Base-by-base conservation (phyloP, 2,329 filamentous ascomycete genomes). In the Bipolaris oryzae region DNA sequence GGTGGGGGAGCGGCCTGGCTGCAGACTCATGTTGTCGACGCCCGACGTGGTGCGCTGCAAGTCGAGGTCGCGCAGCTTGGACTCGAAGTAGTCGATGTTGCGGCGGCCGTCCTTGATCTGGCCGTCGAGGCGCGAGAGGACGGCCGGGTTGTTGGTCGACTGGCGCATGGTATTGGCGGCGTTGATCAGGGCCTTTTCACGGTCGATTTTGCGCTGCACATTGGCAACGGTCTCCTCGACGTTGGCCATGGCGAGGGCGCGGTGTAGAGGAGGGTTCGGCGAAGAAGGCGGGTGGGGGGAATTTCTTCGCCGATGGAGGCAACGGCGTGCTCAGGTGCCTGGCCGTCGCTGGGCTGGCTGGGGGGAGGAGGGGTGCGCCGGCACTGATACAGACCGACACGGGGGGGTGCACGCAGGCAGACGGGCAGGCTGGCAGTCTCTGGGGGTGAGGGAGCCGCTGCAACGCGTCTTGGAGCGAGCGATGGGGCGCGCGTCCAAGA, bases 181-280 rank as follows among this genome's bases (percentile, higher is more conserved):
- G 78, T 90, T 90, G 83, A 99, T 95, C 74, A 98, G 88, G 71
- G 89, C 90, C 84, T 93, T 94, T 80, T 99, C 95, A 77, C 94
- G 89, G 83, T 97, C 92, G 79, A 99, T 98, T 89, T 99, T 98
- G 82, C 89, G 90, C 81, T 90, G 87, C 80, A 99, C 92, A 78
- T 92, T 90, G 79, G 87, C 87, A 79, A 87, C 84, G 64, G 86
- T 82, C 67, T 86, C 83, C 73, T 88, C 84, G 75, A 85, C 80
- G 74, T 80, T 81, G 81, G 67, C 62, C 83, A 87, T 87, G 74
- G 76, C 74, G 65, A 61, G 39, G 49, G 23, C 11, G 54, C 52
- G 46, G 41, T 7, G 37, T 38, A 57, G 28, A 53, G 34, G 35
- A 43, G 45, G 37, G 20, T 47, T 53, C 58, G 63, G 64, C 63